phyloP scores from a whole-genome alignment of 2,329 filamentous ascomycete species.

The Talaromyces atroroseus region DNA sequence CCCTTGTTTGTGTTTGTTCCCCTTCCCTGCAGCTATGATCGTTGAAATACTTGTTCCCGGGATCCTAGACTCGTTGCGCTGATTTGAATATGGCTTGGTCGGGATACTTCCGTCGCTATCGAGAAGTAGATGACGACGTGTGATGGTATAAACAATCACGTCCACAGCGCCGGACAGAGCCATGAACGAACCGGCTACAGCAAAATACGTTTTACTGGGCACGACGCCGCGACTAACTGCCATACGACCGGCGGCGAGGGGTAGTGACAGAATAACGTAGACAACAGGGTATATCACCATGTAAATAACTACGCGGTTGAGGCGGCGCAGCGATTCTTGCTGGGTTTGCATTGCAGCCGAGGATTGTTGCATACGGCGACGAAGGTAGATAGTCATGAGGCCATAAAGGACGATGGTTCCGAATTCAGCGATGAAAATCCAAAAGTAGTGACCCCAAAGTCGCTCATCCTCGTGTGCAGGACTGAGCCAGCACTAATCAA shows the following conservation, averaged over 20 bases:
- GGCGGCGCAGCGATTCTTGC: conserved; percentile 29
- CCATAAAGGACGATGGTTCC: conserved; percentile 47
- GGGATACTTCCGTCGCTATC: conserved; percentile 37
- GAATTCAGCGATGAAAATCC: conserved; percentile 51
- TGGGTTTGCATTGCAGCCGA: conserved; percentile 29
- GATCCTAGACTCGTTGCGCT: conserved; percentile 20
- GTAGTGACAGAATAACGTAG: conserved; percentile 60
- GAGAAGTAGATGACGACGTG: conserved; percentile 51
- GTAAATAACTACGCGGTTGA: conserved; percentile 40
- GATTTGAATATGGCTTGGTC: not conserved
- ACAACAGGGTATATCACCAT: conserved; percentile 45
- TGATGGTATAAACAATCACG: conserved; percentile 54
- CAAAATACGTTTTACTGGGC: conserved; percentile 42
- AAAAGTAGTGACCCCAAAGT: conserved; percentile 49
- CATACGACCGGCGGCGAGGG: conserved; percentile 50
- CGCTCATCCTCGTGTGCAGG: conserved; percentile 39
- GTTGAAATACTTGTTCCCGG: not conserved
- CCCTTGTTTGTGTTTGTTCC: not conserved
- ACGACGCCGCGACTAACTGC: conserved; percentile 29
- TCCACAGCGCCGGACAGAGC: conserved; percentile 56
- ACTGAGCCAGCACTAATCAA: conserved; percentile 48
- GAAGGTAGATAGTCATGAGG: conserved; percentile 45
- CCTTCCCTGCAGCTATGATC: not conserved
- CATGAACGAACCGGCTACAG: conserved; percentile 51
- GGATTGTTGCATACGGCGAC: conserved; percentile 34